Base-by-base conservation (phyloP, 2,329 filamentous ascomycete species). In the Aspergillus pseudonomiae region DNA sequence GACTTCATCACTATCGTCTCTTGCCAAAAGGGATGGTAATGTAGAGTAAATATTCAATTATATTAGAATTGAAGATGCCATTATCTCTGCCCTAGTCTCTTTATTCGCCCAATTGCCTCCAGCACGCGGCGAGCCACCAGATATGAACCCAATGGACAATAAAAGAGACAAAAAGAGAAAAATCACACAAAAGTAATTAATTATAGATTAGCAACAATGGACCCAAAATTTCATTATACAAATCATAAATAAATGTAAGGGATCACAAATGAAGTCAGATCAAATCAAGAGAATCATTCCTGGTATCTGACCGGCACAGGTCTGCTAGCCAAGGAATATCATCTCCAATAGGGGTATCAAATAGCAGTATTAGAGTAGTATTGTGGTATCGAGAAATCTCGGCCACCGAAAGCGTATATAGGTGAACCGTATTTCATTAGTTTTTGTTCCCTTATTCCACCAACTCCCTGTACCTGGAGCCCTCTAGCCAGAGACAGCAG, bases 381-480 rank as follows among this genome's bases (percentile, higher is more conserved):
- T 6, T 19, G 26, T 52, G n/a, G 28, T 19, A 28, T 32, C 21
- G 21, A 52, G 34, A 11, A 41, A 19, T 24, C 21, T 24, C 52
- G 52, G 6, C 12, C 28, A 19, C 26, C 4, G 14, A 32, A 28
- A 55, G 52, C 32, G n/a, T 55, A 26, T 55, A 55, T 16, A 55
- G 14, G 52, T 55, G n/a, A 39, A 19, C 52, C 52, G 52, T 55
- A 55, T 55, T 32, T 36, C 52, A 39, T 55, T 55, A 55, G 32
- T 55, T 11, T 55, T 19, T 36, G 30, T 21, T 55, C 19, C 24
- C 12, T 36, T 24, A 34, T 36, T 19, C 52, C 52, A 55, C 32
- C 52, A 36, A 55, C 21, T 41, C 34, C 52, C 39, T 55, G 11
- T 39, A 55, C 39, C 39, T 41, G 39, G 32, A 55, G 32, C 52